Evolutionary conservation across 495 filamentous ascomycete species (phyloP).

Genomic region (Bathelium albidoporum): DNA sequence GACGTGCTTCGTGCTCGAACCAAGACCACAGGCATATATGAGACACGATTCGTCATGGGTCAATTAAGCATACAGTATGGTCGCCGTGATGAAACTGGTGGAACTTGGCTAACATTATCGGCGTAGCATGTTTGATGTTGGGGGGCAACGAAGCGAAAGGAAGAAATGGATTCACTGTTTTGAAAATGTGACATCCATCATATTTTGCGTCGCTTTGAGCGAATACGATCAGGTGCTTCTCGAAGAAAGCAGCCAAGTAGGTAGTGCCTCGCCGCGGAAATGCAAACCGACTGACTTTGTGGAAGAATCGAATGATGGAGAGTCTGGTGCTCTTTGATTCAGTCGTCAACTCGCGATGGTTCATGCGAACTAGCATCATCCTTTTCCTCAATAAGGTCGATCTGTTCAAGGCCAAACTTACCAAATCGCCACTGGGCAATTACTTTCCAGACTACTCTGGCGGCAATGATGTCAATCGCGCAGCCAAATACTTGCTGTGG

Average conservation of each 20-base stretch:
- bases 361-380: constrained; percentile 97
- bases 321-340: constrained; percentile 96
- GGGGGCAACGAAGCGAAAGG: constrained; percentile 89
- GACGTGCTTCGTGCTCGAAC: constrained; percentile 92
- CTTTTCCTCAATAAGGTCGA: constrained; percentile 98
- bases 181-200: constrained; percentile 99
- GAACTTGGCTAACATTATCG: constrained; percentile 10
- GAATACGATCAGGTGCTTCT: constrained; percentile 96
- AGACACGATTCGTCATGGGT: constrained; percentile 95
- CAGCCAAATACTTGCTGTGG: constrained; percentile 96
- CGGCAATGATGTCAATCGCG: constrained; percentile 93
- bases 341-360: constrained; percentile 97
- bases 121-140: constrained; percentile 94
- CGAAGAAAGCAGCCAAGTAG: constrained; percentile 93
- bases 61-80: constrained; percentile 96
- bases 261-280: constrained; percentile 4
- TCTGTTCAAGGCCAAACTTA: constrained; percentile 89
- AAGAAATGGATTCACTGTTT: constrained; percentile 99
- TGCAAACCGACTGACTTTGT: constrained; percentile 4
- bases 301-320: constrained; percentile 97
- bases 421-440: constrained; percentile 74
- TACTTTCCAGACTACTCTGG: constrained; percentile 98
- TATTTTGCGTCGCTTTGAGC: constrained; percentile 96
- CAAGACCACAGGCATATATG: constrained; percentile 99
- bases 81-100: neutral